These are phyloP conservation scores for Termitomyces eurrhizus DNA, from an alignment of 768 basidiomycete species.

Conservation along the genomic window DNA sequence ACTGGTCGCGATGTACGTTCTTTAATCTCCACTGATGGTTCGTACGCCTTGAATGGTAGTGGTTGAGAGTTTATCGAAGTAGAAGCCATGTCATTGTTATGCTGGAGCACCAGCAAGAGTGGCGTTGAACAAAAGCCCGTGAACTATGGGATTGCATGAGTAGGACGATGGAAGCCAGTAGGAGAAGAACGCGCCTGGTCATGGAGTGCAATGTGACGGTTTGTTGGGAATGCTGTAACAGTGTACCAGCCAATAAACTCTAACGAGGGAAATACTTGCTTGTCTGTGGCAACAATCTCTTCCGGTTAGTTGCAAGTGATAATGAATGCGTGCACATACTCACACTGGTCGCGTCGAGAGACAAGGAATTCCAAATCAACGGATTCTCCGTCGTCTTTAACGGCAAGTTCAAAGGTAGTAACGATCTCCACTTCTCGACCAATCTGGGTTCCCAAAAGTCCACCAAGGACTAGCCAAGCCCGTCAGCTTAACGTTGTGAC, in stretches of 20 bases:
- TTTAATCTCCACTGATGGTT: constrained; percentile 82
- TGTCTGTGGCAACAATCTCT: constrained; percentile 52
- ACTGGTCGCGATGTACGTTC: constrained; percentile 73
- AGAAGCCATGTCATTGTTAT: constrained; percentile 12
- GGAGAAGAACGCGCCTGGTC: constrained; percentile 57
- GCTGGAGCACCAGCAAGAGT: constrained; percentile 66
- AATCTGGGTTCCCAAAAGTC: constrained; percentile 88
- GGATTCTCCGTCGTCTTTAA: constrained; percentile 48
- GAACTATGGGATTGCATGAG: constrained; percentile 48
- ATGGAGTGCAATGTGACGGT: constrained; percentile 78
- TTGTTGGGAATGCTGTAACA: constrained; percentile 68
- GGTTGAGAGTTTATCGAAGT: constrained; percentile 53
- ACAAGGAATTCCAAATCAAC: constrained; percentile 83
- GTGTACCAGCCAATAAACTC: constrained; percentile 99
- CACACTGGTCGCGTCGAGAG: constrained; percentile 85
- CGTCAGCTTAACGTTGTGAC: not conserved
- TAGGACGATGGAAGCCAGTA: not conserved
- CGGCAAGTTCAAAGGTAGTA: constrained; percentile 90
- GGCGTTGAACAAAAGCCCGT: constrained; percentile 83
- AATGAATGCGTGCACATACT: constrained; percentile 9
- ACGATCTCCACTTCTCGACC: constrained; percentile 96
- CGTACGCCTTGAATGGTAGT: constrained; percentile 91
- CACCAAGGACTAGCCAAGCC: constrained; percentile 70
- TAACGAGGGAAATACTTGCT: constrained; percentile 96
- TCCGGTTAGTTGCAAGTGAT: constrained; percentile 3